Evolutionary conservation across 345 rosid species (phyloP), one percentile per base, ranked within the genome.

Genomic region (Ceriops zippeliana): DNA sequence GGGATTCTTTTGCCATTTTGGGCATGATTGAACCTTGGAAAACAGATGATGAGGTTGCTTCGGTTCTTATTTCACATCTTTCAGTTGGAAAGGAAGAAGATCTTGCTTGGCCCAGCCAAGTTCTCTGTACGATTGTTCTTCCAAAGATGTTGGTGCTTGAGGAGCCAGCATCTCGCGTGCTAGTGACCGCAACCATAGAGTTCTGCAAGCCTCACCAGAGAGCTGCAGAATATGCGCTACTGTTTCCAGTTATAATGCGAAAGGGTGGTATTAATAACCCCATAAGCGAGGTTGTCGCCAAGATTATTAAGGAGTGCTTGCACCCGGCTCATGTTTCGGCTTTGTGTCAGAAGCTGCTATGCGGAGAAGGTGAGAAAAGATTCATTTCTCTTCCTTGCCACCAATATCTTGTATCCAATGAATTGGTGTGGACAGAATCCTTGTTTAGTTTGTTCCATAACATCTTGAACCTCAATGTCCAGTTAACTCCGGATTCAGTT

Each of bases 241-340:
- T 87, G 79, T 74, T 83, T 66, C 92, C 95, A 0, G 73, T 87
- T 60, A 70, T 84, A 21, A 70, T 88, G 64, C 83, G 74, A 61
- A 84, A 61, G 60, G 85, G 80, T 6, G 96, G 96, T 57, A 83
- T 87, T 58, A 92, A 88, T 76, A 83, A 65, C 62, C 82, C 78
- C 21, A 61, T 86, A 1, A 79, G 90, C 6, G 91, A 90, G 60
- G 81, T 84, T 66, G 70, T 86, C 54, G 63, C 89, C 3, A 86
- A 83, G 76, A 82, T 90, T 28, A 32, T 84, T 51, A 86, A 78
- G 83, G 96, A 88, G 70, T 87, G 91, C 82, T 82, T 85, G 82
- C 95, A 90, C 74, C 85, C 84, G 32, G 91, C 82, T 76, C 93
- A 87, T 63, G 83, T 89, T 66, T 84, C 93, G 30, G 88, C 93